phyloP scores from a whole-genome alignment of 768 basidiomycete species.

The Leccinum disarticulatum region DNA sequence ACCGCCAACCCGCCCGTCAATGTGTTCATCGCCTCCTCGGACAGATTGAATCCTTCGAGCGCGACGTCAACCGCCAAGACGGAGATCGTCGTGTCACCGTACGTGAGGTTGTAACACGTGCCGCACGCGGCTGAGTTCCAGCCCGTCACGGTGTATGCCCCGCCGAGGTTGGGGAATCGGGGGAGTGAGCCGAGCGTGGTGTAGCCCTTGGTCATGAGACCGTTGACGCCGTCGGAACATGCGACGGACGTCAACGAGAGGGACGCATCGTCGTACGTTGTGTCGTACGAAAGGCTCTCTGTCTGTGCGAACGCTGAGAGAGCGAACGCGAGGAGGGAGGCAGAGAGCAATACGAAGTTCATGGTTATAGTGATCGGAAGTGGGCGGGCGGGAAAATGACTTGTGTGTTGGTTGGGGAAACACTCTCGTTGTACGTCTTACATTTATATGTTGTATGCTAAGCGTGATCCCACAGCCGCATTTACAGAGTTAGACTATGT shows the following conservation, averaged over 20 bases:
- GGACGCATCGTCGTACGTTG: slow-evolving; percentile 28
- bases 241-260: slow-evolving; percentile 23
- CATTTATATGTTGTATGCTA: slow-evolving; percentile 17
- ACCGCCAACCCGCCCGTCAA: slow-evolving; percentile 49
- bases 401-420: neutral
- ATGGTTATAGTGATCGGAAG: slow-evolving; percentile 9
- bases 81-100: slow-evolving; percentile 16
- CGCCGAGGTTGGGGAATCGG: slow-evolving; percentile 33
- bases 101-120: slow-evolving; percentile 34
- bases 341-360: slow-evolving; percentile 23
- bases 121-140: slow-evolving; percentile 24
- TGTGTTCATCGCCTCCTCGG: slow-evolving; percentile 52
- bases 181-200: slow-evolving; percentile 35
- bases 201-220: slow-evolving; percentile 31
- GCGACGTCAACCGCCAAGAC: slow-evolving; percentile 32
- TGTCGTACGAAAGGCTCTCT: slow-evolving; percentile 31
- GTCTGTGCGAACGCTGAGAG: slow-evolving; percentile 20
- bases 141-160: slow-evolving; percentile 31
- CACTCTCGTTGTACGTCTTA: neutral
- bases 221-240: slow-evolving; percentile 35
- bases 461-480: neutral
- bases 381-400: neutral
- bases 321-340: slow-evolving; percentile 12
- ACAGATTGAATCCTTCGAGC: slow-evolving; percentile 45
- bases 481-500: neutral